These are phyloP conservation scores for Hymenoscyphus occultus DNA, from an alignment of 2,329 filamentous ascomycete species.

Conservation along the genomic window DNA sequence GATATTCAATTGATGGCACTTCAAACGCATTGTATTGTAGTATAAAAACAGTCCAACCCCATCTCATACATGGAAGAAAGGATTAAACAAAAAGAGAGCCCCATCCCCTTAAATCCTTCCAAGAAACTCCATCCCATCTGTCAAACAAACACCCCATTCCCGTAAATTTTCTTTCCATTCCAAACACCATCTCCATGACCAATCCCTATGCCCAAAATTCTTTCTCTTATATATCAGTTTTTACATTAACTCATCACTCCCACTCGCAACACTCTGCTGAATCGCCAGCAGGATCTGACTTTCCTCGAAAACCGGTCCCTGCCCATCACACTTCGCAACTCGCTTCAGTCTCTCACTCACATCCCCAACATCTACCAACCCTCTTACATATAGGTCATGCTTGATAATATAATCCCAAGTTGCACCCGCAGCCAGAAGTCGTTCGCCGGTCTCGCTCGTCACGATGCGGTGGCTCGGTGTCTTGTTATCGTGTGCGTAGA, in stretches of 20 bases:
- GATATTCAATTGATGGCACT: no score
- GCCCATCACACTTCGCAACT: conserved; percentile 77
- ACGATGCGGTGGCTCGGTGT: conserved; percentile 66
- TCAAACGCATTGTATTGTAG: no score
- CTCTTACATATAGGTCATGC: conserved; percentile 72
- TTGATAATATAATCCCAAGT: conserved; percentile 88
- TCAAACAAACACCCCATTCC: background rate
- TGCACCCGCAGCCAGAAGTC: conserved; percentile 69
- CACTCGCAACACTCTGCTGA: conserved; percentile 71
- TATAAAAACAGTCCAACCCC: no score
- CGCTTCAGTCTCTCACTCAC: conserved; percentile 77
- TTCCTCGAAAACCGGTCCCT: conserved; percentile 85
- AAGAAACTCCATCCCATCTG: background rate
- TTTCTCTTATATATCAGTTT: conserved; percentile 3
- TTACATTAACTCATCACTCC: conserved; percentile 74
- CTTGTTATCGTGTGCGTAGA: conserved; percentile 60
- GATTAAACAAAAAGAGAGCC: no score
- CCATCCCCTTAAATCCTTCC: background rate
- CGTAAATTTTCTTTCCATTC: background rate
- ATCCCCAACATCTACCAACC: conserved; percentile 75
- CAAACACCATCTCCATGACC: conserved; percentile 12
- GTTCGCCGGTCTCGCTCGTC: conserved; percentile 62
- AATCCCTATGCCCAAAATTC: conserved; percentile 6
- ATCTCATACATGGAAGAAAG: no score
- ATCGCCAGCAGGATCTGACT: conserved; percentile 70